A percentile compares a stretch with the other conserved stretches of the same genome.
phyloP scores from a whole-genome alignment of 2,329 filamentous ascomycete genomes.

The Aspergillus ochraceoroseus region DNA sequence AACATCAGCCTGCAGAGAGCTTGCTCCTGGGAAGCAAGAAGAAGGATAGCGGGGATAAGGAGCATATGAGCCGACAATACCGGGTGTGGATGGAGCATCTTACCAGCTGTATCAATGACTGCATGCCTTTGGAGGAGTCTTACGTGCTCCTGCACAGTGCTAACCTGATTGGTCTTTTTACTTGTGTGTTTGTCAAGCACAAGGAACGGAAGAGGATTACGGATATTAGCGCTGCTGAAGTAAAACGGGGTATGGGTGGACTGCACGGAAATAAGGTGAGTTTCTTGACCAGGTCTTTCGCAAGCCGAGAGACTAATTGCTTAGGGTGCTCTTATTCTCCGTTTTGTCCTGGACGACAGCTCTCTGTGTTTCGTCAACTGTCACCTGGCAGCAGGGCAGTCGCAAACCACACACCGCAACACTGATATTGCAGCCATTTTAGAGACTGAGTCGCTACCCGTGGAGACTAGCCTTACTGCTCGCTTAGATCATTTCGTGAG shows the following conservation, averaged over 20 bases:
- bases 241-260: conserved; percentile 95
- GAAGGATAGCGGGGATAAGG: conserved; percentile 70
- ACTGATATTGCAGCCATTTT: conserved; percentile 88
- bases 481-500: conserved; percentile 76
- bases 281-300: too few relatives aligned
- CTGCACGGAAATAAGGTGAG: conserved; percentile 83
- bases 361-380: conserved; percentile 97
- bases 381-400: conserved; percentile 90
- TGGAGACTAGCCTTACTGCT: conserved; percentile 61
- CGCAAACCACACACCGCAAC: conserved; percentile 83
- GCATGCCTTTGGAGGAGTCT: conserved; percentile 67
- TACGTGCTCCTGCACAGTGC: conserved; percentile 86
- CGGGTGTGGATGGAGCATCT: conserved; percentile 93
- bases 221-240: conserved; percentile 71
- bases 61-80: conserved; percentile 96
- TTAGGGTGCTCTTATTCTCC: conserved; percentile 75
- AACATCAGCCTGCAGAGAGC: conserved; percentile 54
- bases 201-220: conserved; percentile 70
- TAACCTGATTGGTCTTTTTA: conserved; percentile 89
- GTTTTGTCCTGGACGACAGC: conserved; percentile 90
- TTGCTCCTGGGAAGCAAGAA: conserved; percentile 76
- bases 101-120: conserved; percentile 73
- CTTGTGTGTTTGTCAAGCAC: conserved; percentile 88
- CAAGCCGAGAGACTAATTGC: conserved; percentile 4
- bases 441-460: conserved; percentile 69